Base-by-base conservation (phyloP, 192 early-diverging fungal species). In the Entomortierella lignicola region DNA sequence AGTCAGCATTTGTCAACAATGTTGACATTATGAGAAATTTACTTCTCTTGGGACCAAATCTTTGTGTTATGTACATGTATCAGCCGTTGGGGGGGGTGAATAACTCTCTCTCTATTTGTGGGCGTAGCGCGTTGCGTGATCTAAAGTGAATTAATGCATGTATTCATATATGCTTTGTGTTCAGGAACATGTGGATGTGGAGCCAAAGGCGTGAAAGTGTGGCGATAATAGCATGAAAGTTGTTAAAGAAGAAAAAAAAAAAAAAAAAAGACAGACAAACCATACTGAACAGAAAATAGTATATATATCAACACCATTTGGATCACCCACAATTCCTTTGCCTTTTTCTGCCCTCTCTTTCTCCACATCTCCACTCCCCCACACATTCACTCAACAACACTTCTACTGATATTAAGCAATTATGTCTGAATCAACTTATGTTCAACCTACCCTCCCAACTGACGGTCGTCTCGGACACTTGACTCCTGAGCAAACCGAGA, bases 401-500 rank as follows among this genome's bases (percentile, higher is more conserved):
- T n/a, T n/a, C n/a, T n/a, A n/a, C n/a, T n/a, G n/a, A n/a, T n/a
- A n/a, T n/a, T n/a, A n/a, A n/a, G 47, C 18, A 34, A 61, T 23
- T 34, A 62, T 55, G 34, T n/a, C 56, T 54, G 32, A 2, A 20
- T 60, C 71, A 8, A 42, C 50, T 2, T 79, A 79, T 43, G 62
- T 69, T 25, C 44, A 55, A 11, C 75, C 75, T 21, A 30, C 58
- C 55, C 54, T 69, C 27, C 48, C 68, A 11, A 77, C 59, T 11
- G 72, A 80, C 1, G 83, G 83, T 47, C 69, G 72, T 56, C 70
- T 81, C 41, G 61, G 69, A n/a, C 64, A 64, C 55, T 52, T 84
- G 6, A 73, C 79, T 1, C 29, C 41, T n/a, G 79, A 79, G n/a
- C 79, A 84, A 47, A 53, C 48, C 21, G 64, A 56, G 43, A 65